Conservation (phyloP, 495 filamentous ascomycete genomes). For the Penicillium canariense region DNA sequence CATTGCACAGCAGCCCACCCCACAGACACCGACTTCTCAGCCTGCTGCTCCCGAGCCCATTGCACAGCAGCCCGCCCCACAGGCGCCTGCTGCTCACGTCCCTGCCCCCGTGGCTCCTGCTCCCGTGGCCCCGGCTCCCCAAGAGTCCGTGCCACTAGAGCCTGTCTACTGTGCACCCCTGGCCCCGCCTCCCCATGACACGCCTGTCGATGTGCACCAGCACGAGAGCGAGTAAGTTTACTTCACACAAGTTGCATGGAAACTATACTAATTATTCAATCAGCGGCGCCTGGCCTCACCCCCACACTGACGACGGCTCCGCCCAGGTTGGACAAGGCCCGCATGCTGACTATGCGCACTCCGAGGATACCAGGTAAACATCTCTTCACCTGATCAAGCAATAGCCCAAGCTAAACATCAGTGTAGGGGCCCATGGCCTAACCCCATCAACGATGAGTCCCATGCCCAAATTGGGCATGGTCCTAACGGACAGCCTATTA, state of each 20-base stretch:
- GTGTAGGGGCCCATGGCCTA: slow-evolving; percentile 3
- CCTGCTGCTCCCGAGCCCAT: neutral
- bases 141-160: slow-evolving; percentile 3
- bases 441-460: slow-evolving; percentile 8
- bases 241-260: too few species aligned
- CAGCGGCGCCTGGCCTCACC: slow-evolving; percentile 3
- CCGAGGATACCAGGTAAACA: neutral
- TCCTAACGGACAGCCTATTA: slow-evolving; percentile 5
- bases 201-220: slow-evolving; percentile 10
- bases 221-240: slow-evolving; percentile 5
- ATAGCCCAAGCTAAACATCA: neutral
- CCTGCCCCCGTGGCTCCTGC: neutral
- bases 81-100: neutral
- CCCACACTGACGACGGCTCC: neutral
- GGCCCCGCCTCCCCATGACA: slow-evolving; percentile 12
- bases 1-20: neutral
- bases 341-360: neutral
- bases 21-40: neutral
- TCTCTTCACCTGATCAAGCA: neutral
- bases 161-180: slow-evolving; percentile 18
- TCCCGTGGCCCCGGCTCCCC: neutral
- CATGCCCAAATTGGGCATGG: slow-evolving; percentile 12
- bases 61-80: neutral
- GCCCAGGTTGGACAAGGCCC: slow-evolving; percentile 4
- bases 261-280: neutral